Evolutionary conservation across 2,329 filamentous ascomycete species (phyloP).

Genomic region (Harringtonia lauricola): DNA sequence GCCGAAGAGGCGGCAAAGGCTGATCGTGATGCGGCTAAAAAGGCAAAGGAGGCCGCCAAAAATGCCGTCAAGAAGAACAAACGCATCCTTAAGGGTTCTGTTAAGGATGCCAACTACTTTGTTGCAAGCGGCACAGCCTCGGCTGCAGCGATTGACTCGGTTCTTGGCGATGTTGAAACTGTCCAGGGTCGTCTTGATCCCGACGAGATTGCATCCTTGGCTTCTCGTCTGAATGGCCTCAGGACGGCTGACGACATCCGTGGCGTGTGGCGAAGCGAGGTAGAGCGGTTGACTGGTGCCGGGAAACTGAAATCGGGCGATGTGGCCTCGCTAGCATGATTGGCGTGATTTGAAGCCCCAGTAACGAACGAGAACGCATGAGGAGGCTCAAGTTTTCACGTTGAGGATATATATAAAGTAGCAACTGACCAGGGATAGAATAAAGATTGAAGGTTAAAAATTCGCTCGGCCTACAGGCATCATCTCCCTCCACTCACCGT

Average conservation of each 20-base stretch:
- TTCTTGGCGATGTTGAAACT: conserved; percentile 75
- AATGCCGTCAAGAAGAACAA: conserved; percentile 99
- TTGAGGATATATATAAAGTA: too few relatives aligned
- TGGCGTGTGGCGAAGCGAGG: conserved; percentile 67
- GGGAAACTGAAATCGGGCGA: conserved; percentile 84
- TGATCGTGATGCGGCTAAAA: conserved; percentile 76
- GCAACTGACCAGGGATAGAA: too few relatives aligned
- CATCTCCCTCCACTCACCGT: too few relatives aligned
- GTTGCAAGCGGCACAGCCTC: conserved; percentile 59
- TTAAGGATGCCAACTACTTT: conserved; percentile 99
- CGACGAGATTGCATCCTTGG: conserved; percentile 79
- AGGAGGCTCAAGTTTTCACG: conserved; percentile 8
- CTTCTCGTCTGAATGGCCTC: conserved; percentile 66
- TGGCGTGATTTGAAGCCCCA: too few relatives aligned
- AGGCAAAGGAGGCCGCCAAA: conserved; percentile 97
- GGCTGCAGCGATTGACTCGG: conserved; percentile 68
- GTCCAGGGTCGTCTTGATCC: conserved; percentile 81
- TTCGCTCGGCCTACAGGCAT: too few relatives aligned
- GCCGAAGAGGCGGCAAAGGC: conserved; percentile 80
- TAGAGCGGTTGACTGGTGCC: conserved; percentile 63
- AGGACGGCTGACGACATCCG: conserved; percentile 81
- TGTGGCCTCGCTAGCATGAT: conserved; percentile 49
- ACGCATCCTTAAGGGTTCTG: conserved; percentile 83
- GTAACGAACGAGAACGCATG: neutral
- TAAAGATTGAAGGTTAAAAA: too few relatives aligned